Evolutionary conservation across 139 green algal species (phyloP).

Genomic region (Astrephomene gubernaculifera): DNA sequence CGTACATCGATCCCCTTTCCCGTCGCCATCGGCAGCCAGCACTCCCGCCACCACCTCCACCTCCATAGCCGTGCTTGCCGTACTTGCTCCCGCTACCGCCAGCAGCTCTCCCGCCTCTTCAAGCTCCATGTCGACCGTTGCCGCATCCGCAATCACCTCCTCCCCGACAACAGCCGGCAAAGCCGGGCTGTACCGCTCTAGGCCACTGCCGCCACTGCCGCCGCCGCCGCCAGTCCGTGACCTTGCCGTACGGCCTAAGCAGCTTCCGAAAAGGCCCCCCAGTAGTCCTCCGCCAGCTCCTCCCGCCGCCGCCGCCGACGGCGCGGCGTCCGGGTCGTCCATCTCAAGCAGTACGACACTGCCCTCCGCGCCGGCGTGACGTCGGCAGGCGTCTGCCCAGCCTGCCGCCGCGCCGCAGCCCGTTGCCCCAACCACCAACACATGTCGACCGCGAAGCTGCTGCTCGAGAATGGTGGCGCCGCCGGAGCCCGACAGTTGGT

Average conservation of each 20-base stretch:
- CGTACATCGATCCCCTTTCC: neutral
- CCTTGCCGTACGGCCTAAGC: no score
- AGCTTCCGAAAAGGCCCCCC: no score
- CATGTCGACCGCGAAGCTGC: slow-evolving; percentile 20
- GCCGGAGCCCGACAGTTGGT: slow-evolving; percentile 9
- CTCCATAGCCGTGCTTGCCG: neutral
- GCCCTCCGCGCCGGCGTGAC: slow-evolving; percentile 2
- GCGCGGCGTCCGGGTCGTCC: neutral
- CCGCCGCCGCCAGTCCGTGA: no score
- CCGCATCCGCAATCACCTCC: no score
- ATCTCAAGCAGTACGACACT: slow-evolving; percentile 33
- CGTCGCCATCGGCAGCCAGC: neutral
- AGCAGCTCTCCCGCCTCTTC: neutral
- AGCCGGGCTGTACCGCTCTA: no score
- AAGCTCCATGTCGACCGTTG: no score
- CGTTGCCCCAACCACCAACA: slow-evolving; percentile 11
- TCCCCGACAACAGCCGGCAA: no score
- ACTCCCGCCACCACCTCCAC: neutral
- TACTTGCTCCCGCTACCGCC: neutral
- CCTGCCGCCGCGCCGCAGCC: neutral
- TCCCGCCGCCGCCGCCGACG: neutral
- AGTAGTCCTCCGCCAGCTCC: neutral
- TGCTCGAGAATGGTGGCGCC: neutral
- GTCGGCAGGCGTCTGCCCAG: slow-evolving; percentile 24
- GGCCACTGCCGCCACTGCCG: no score